phyloP scores from a whole-genome alignment of 1,284 basidiomycete species.

The Ceratobasidium sp. region DNA sequence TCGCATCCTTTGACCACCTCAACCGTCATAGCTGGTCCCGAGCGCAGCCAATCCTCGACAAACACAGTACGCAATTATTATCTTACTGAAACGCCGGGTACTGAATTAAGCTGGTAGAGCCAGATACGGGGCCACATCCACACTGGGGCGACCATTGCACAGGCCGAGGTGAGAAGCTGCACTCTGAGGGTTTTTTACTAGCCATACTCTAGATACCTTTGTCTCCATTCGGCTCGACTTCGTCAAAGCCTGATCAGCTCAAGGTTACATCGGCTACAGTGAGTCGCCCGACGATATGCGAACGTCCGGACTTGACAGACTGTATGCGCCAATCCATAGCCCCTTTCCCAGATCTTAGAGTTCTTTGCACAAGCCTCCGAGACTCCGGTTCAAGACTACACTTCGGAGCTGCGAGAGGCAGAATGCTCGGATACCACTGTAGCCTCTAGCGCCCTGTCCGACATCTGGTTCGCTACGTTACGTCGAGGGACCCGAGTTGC shows the following conservation, averaged over 20 bases:
- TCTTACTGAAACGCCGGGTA: too few relatives aligned
- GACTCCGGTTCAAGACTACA: background rate
- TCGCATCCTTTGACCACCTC: too few relatives aligned
- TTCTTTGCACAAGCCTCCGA: slow-evolving; percentile 6
- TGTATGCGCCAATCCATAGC: background rate
- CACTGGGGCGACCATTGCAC: too few relatives aligned
- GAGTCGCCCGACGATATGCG: background rate
- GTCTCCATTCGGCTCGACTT: background rate
- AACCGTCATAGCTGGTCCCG: too few relatives aligned
- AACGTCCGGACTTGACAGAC: too few relatives aligned
- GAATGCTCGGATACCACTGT: slow-evolving; percentile 2
- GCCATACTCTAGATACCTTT: too few relatives aligned
- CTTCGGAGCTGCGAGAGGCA: background rate
- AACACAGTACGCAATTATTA: too few relatives aligned
- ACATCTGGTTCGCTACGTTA: slow-evolving; percentile 12
- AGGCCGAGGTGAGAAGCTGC: too few relatives aligned
- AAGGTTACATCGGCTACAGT: slow-evolving; percentile 6
- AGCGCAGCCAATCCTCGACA: too few relatives aligned
- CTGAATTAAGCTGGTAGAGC: too few relatives aligned
- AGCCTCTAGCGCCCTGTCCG: background rate
- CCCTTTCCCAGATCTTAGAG: background rate
- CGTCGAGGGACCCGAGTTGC: background rate
- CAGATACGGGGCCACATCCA: too few relatives aligned
- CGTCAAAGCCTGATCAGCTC: background rate
- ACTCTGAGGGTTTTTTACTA: too few relatives aligned